Evolutionary conservation across 495 filamentous ascomycete species (phyloP).

Genomic region (Hyaloscypha hepaticicola): DNA sequence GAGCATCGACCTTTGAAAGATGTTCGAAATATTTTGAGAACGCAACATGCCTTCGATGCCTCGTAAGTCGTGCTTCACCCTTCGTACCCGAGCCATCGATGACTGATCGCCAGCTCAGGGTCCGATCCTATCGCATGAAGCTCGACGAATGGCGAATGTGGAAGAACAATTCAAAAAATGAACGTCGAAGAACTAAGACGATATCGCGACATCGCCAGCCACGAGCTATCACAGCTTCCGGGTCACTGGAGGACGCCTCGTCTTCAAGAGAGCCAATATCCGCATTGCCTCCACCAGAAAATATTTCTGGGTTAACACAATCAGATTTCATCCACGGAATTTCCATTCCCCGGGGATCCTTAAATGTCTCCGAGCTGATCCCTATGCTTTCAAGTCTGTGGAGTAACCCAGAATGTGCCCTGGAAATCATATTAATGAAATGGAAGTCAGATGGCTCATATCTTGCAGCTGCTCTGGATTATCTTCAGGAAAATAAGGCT

Average conservation of each 20-base stretch:
- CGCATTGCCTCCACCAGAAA: not conserved
- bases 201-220: not conserved
- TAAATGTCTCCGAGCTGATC: not conserved
- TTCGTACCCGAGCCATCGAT: not conserved
- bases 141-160: slow-evolving; percentile 16
- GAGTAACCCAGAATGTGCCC: not conserved
- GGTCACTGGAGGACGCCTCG: not conserved
- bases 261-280: not conserved
- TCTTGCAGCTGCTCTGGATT: not conserved
- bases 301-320: not conserved
- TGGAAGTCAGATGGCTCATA: slow-evolving; percentile 1
- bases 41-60: slow-evolving; percentile 6
- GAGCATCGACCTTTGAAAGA: slow-evolving; percentile 11
- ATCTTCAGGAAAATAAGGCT: not conserved
- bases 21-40: slow-evolving; percentile 13
- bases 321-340: not conserved
- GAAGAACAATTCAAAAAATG: slow-evolving; percentile 9
- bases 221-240: not conserved
- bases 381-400: not conserved
- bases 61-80: slow-evolving; percentile 10
- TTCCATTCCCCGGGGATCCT: too few relatives aligned
- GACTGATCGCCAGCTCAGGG: not conserved
- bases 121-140: slow-evolving; percentile 20
- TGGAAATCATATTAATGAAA: not conserved
- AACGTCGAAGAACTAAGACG: not conserved